A percentile compares a stretch with the other conserved stretches of the same genome.
Evolutionary conservation across 306 rosid species (phyloP).

Genomic region (Herpetospermum pedunculosum): DNA sequence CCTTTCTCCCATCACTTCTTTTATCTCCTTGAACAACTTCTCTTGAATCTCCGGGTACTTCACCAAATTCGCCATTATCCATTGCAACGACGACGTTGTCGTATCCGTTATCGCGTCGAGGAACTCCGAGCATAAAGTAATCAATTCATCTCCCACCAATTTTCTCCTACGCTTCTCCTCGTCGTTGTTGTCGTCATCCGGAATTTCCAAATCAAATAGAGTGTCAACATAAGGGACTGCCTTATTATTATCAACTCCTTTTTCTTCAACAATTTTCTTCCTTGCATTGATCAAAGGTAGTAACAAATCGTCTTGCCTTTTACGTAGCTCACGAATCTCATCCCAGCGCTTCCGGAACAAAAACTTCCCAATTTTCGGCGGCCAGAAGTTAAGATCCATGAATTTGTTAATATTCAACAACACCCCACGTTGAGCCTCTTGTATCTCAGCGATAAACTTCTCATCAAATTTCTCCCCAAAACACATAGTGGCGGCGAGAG

Average conservation of each 20-base stretch:
- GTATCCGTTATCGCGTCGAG: not conserved
- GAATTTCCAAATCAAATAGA: not conserved
- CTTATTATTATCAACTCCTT: not conserved
- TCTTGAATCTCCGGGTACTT: not conserved
- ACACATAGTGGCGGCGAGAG: constrained; percentile 3
- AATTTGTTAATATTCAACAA: constrained; percentile 1
- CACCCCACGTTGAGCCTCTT: constrained; percentile 9
- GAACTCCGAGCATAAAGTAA: constrained; percentile 7
- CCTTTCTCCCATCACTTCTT: not conserved
- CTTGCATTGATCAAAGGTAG: constrained; percentile 2
- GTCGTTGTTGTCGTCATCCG: not conserved
- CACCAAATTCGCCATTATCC: constrained; percentile 16
- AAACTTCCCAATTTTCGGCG: not conserved
- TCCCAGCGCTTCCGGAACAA: constrained; percentile 2
- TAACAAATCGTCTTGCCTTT: not conserved
- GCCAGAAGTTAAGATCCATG: not conserved
- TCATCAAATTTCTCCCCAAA: not conserved
- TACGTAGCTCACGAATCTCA: not conserved
- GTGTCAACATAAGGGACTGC: constrained; percentile 2
- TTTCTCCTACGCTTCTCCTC: not conserved
- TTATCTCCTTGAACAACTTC: not conserved
- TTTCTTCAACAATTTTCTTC: not conserved
- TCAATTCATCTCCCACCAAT: not conserved
- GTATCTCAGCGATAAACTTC: not conserved
- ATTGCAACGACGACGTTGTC: not conserved